phyloP scores from a whole-genome alignment of 495 filamentous ascomycete species.

The Parachaetomium inaequale region DNA sequence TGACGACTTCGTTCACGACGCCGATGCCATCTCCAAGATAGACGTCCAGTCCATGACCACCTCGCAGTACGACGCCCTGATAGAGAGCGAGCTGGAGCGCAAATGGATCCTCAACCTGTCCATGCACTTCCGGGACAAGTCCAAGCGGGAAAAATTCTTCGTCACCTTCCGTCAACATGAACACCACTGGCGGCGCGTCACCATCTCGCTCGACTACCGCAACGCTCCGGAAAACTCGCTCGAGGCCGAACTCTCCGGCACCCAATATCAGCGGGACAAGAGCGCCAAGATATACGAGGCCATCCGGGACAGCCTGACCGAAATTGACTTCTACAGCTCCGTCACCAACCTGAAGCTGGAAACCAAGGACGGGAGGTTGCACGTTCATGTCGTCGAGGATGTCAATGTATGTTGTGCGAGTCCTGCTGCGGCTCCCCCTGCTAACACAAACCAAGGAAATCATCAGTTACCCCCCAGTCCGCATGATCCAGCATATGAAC shows the following conservation, averaged over 20 bases:
- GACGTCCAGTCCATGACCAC: constrained; percentile 48
- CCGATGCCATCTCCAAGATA: constrained; percentile 29
- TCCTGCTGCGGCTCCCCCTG: background rate
- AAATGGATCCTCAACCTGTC: constrained; percentile 96
- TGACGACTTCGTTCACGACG: constrained; percentile 9
- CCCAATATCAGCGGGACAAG: constrained; percentile 88
- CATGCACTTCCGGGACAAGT: constrained; percentile 97
- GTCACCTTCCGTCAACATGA: constrained; percentile 81
- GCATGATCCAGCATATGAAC: constrained; percentile 69
- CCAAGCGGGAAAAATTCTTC: constrained; percentile 96
- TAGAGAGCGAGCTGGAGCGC: constrained; percentile 78
- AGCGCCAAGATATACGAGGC: constrained; percentile 93
- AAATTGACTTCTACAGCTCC: constrained; percentile 92
- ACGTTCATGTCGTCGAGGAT: constrained; percentile 98
- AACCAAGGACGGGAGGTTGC: constrained; percentile 81
- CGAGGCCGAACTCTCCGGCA: constrained; percentile 72
- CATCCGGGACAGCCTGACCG: constrained; percentile 82
- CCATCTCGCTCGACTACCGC: constrained; percentile 92
- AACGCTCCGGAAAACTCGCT: constrained; percentile 74
- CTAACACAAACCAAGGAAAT: constrained; percentile 57
- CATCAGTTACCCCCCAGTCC: constrained; percentile 76
- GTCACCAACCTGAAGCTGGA: constrained; percentile 96
- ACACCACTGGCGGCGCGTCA: constrained; percentile 80
- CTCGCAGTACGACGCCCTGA: constrained; percentile 53
- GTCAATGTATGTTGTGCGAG: constrained; percentile 55